These are phyloP conservation scores for Candida ficus DNA, from an alignment of 805 yeast species.

Conservation along the genomic window DNA sequence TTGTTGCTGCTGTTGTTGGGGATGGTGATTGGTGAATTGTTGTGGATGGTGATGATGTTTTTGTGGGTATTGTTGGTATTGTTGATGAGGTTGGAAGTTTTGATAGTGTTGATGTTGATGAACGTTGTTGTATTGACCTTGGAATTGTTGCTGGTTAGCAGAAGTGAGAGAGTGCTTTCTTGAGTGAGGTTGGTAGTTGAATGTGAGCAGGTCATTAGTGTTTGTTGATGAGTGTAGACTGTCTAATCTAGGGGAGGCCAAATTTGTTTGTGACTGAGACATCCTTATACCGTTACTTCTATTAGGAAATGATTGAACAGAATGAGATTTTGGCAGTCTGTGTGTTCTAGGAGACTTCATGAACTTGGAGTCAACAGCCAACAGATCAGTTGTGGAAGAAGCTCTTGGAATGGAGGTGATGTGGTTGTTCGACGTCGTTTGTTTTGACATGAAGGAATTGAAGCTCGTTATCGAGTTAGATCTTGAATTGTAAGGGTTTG, in stretches of 20 bases:
- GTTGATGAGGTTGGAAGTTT: slow-evolving; percentile 3
- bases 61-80: slow-evolving; percentile 2
- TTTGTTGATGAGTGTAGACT: background rate
- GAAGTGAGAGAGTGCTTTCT: slow-evolving; percentile 5
- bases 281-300: slow-evolving; percentile 1
- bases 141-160: background rate
- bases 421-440: background rate
- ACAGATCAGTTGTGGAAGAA: slow-evolving; percentile 20
- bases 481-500: background rate
- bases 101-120: background rate
- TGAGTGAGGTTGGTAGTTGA: slow-evolving; percentile 3
- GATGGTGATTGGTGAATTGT: background rate
- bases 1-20: too few species aligned
- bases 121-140: background rate
- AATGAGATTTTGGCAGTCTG: background rate
- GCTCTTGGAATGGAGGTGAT: slow-evolving; percentile 17
- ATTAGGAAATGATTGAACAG: slow-evolving; percentile 11
- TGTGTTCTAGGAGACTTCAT: background rate
- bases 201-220: slow-evolving; percentile 3
- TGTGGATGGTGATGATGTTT: background rate
- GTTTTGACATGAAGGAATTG: slow-evolving; percentile 16
- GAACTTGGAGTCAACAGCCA: slow-evolving; percentile 10
- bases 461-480: slow-evolving; percentile 13
- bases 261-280: background rate
- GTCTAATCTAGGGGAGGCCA: slow-evolving; percentile 2